Conservation (phyloP, 2,329 filamentous ascomycete genomes). For the Diaporthe sp. region DNA sequence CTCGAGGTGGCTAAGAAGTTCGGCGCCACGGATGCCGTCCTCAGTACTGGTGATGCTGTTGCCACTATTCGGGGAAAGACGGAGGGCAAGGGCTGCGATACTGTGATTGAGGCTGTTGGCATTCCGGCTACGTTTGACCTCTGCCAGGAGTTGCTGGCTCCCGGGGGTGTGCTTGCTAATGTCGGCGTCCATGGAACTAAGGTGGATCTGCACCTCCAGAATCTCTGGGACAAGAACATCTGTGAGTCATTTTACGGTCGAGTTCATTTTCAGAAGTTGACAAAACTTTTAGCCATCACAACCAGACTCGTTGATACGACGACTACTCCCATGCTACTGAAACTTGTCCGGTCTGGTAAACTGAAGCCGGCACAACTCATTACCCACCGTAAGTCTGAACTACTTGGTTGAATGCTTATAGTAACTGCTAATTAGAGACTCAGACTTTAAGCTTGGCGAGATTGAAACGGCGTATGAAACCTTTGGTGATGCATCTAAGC, state of each 20-base stretch:
- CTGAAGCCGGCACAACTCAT: conserved; percentile 59
- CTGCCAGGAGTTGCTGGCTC: conserved; percentile 66
- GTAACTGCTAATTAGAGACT: neutral
- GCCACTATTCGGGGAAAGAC: conserved; percentile 59
- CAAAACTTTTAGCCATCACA: conserved; percentile 53
- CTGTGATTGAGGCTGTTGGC: conserved; percentile 71
- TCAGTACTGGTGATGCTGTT: conserved; percentile 50
- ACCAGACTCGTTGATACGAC: conserved; percentile 63
- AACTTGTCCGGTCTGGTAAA: conserved; percentile 57
- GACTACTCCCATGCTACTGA: conserved; percentile 64
- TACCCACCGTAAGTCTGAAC: conserved; percentile 57
- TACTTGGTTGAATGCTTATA: neutral
- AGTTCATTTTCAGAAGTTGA: conserved; percentile 40
- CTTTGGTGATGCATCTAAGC: conserved; percentile 57
- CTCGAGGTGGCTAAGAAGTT: conserved; percentile 62
- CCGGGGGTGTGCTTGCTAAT: conserved; percentile 69
- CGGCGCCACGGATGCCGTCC: conserved; percentile 60
- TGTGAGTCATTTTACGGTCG: conserved; percentile 51
- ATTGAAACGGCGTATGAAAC: conserved; percentile 60
- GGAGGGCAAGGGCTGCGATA: conserved; percentile 66
- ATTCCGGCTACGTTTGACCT: conserved; percentile 66
- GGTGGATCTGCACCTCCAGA: conserved; percentile 65
- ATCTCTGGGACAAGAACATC: conserved; percentile 68
- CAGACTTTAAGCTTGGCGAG: conserved; percentile 58
- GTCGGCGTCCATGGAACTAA: conserved; percentile 70